Percentiles rank a stretch among this genome's conserved stretches.
Evolutionary conservation across 805 yeast genomes (phyloP).

Genomic region (Metschnikowia cubensis): DNA sequence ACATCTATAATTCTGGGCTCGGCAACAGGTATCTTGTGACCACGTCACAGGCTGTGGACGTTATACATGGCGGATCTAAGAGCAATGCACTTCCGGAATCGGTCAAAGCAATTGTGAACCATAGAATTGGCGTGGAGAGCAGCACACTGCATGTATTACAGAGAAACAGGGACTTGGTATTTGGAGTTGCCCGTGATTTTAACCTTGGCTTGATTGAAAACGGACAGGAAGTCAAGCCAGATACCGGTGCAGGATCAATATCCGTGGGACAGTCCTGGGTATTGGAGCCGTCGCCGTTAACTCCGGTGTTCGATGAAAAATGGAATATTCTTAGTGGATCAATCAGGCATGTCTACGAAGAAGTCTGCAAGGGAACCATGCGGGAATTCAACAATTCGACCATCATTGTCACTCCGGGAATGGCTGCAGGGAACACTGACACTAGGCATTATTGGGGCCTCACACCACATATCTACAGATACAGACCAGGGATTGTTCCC

Average conservation of each 20-base stretch:
- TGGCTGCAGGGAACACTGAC: slow-evolving; percentile 70
- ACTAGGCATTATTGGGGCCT: slow-evolving; percentile 62
- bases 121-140: slow-evolving; percentile 32
- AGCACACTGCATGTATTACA: slow-evolving; percentile 21
- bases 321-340: slow-evolving; percentile 44
- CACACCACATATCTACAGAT: slow-evolving; percentile 56
- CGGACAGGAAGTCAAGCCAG: slow-evolving; percentile 5
- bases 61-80: slow-evolving; percentile 35
- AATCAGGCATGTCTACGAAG: slow-evolving; percentile 43
- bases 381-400: slow-evolving; percentile 21
- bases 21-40: slow-evolving; percentile 25
- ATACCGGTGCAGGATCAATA: slow-evolving; percentile 6
- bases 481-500: slow-evolving; percentile 42
- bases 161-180: slow-evolving; percentile 28
- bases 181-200: slow-evolving; percentile 9
- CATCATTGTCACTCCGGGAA: slow-evolving; percentile 50
- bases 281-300: slow-evolving; percentile 13
- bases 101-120: slow-evolving; percentile 28
- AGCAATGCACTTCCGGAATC: slow-evolving; percentile 38
- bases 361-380: slow-evolving; percentile 30
- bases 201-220: slow-evolving; percentile 8
- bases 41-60: slow-evolving; percentile 36
- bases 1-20: slow-evolving; percentile 15
- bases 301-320: slow-evolving; percentile 23
- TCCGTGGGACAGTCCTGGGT: slow-evolving; percentile 2